Conservation (phyloP, 2,329 filamentous ascomycete species). For the Pseudocercospora musae region DNA sequence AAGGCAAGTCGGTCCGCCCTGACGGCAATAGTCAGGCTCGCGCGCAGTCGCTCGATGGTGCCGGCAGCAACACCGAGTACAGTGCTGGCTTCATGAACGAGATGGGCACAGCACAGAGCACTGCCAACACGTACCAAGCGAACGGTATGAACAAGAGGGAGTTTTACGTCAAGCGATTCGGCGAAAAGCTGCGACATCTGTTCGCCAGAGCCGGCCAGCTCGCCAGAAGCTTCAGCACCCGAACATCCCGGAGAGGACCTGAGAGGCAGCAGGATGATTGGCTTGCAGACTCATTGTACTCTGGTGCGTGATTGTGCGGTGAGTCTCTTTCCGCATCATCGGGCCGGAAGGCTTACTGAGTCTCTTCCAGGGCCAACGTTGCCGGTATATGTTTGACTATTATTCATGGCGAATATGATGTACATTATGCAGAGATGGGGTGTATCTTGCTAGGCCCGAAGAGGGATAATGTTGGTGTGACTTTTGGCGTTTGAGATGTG, state of each 20-base stretch:
- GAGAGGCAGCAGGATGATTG: slow-evolving; percentile 21
- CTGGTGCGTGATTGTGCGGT: slow-evolving; percentile 27
- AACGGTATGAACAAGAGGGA: slow-evolving; percentile 40
- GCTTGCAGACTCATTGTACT: slow-evolving; percentile 31
- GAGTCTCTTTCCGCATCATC: slow-evolving; percentile 6
- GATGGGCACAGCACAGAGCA: slow-evolving; percentile 21
- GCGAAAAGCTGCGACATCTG: slow-evolving; percentile 38
- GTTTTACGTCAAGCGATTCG: slow-evolving; percentile 40
- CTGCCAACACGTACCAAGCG: slow-evolving; percentile 31
- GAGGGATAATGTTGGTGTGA: slow-evolving; percentile 4
- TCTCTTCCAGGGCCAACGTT: slow-evolving; percentile 8
- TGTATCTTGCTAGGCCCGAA: neutral
- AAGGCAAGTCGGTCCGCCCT: slow-evolving; percentile 11
- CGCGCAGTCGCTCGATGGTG: slow-evolving; percentile 20
- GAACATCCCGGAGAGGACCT: slow-evolving; percentile 10
- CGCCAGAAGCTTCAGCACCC: slow-evolving; percentile 31
- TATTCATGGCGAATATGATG: neutral
- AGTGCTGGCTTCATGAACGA: slow-evolving; percentile 29
- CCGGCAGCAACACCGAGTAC: slow-evolving; percentile 29
- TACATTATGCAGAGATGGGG: neutral
- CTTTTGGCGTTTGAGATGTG: slow-evolving; percentile 1
- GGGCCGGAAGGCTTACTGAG: slow-evolving; percentile 17
- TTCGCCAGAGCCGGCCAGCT: slow-evolving; percentile 37
- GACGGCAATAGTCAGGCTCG: slow-evolving; percentile 16
- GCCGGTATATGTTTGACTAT: slow-evolving; percentile 11